Base-by-base conservation (phyloP, 192 early-diverging fungal genomes). In the Coemansia sp. region DNA sequence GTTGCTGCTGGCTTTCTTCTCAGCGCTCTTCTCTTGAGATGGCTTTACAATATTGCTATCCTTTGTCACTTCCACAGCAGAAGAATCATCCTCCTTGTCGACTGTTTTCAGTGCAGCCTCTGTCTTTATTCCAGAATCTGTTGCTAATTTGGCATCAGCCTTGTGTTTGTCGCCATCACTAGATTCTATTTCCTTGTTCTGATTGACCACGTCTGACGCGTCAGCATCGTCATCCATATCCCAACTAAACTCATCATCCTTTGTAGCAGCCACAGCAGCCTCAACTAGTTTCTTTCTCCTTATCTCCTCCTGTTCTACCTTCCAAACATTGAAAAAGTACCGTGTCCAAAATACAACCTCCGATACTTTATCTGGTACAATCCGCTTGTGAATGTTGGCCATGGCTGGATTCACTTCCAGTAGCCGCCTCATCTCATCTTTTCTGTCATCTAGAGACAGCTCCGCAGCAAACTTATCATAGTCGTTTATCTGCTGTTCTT, bases 181-280 rank as follows among this genome's bases (percentile, higher is more conserved):
- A 24, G 55, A 30, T 21, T 36, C 46, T 24, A 17, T 50, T 8
- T 14, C 22, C 2, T 20, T 57, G 58, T 19, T 50, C 25, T 50
- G 30, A 17, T 7, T 55, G 33, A 0, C 32, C 30, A 57, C 54
- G n/a, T 9, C 55, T 31, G 64, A 23, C 4, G 65, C 66, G 0
- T 68, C 68, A 11, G 58, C 70, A 6, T 72, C 70, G 11, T 64
- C 68, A n/a, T 70, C 72, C 67, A 68, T 58, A 42, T 74, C 80
- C 80, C 80, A 82, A 66, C 69, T 71, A 42, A 82, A 71, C 53
- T 82, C 75, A 0, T 82, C 80, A 53, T 74, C 75, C 2, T 57
- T 63, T 0, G 74, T 68, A 9, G 75, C 68, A 0, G 75, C 75
- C 22, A 77, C 80, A 6, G 80, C 80, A 1, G 71, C 80, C 54